Evolutionary conservation across 2,329 filamentous ascomycete species (phyloP).

Genomic region (Pezicula neosporulosa): DNA sequence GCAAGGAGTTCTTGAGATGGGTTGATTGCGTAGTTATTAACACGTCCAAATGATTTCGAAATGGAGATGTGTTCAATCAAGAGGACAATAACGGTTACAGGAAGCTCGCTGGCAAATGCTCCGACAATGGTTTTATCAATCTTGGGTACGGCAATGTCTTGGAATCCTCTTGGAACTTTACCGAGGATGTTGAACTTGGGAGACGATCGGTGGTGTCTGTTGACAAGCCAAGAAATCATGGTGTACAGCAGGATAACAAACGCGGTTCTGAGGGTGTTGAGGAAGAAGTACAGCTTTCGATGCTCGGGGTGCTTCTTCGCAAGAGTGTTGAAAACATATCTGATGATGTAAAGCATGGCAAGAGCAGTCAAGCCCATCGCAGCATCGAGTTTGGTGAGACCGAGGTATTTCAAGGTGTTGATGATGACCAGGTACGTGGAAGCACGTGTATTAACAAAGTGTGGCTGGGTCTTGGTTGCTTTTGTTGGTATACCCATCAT

Average conservation of each 20-base stretch:
- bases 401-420: conserved; percentile 73
- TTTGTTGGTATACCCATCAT: conserved; percentile 71
- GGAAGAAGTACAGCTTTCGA: conserved; percentile 80
- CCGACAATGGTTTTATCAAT: conserved; percentile 65
- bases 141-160: conserved; percentile 69
- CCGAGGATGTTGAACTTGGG: conserved; percentile 74
- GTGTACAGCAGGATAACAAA: conserved; percentile 93
- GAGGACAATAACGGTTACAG: conserved; percentile 87
- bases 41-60: conserved; percentile 90
- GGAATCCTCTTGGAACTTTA: conserved; percentile 79
- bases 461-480: conserved; percentile 37
- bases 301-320: conserved; percentile 67
- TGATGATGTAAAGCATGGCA: conserved; percentile 71
- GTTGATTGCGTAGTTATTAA: conserved; percentile 95
- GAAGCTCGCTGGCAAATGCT: conserved; percentile 68
- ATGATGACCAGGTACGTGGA: conserved; percentile 81
- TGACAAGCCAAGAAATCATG: conserved; percentile 82
- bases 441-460: conserved; percentile 58
- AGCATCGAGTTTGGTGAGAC: conserved; percentile 68
- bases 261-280: conserved; percentile 84
- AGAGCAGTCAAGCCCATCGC: conserved; percentile 85
- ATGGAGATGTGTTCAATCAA: conserved; percentile 97
- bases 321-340: conserved; percentile 58
- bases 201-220: conserved; percentile 60
- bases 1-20: conserved; percentile 95